Conservation (phyloP, 2,329 filamentous ascomycete genomes). For the Paraconiothyrium brasiliense region DNA sequence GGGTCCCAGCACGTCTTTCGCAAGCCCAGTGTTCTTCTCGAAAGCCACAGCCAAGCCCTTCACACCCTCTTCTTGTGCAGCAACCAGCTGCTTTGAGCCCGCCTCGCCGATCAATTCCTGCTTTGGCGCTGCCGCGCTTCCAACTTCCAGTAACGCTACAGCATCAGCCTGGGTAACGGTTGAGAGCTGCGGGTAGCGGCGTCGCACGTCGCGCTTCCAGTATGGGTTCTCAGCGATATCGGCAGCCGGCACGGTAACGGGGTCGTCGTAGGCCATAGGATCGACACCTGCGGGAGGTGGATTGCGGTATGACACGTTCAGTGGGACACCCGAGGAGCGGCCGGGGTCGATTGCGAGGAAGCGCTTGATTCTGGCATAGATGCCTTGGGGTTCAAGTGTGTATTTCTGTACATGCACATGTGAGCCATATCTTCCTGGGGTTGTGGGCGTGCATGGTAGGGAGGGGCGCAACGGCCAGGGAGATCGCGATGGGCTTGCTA, state of each 20-base stretch:
- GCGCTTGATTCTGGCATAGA: conserved; percentile 86
- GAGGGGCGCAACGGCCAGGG: conserved; percentile 11
- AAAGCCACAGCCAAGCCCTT: conserved; percentile 77
- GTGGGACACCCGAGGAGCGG: conserved; percentile 88
- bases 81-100: conserved; percentile 77
- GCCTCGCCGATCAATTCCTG: conserved; percentile 80
- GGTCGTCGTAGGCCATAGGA: conserved; percentile 79
- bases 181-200: conserved; percentile 82
- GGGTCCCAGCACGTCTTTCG: conserved; percentile 71
- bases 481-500: conserved; percentile 12
- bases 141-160: conserved; percentile 84
- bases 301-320: conserved; percentile 92
- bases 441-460: conserved; percentile 15
- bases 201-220: conserved; percentile 91
- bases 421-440: conserved; percentile 24
- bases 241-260: conserved; percentile 82
- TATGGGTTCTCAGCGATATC: conserved; percentile 93
- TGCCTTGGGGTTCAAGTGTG: conserved; percentile 85
- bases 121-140: conserved; percentile 82
- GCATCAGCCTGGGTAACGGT: conserved; percentile 85
- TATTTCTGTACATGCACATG: conserved; percentile 76
- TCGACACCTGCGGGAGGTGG: conserved; percentile 80
- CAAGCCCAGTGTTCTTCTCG: conserved; percentile 67
- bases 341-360: conserved; percentile 82
- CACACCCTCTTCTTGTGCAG: conserved; percentile 77